Base-by-base conservation (phyloP, 345 rosid species). In the Hibiscus trionum region DNA sequence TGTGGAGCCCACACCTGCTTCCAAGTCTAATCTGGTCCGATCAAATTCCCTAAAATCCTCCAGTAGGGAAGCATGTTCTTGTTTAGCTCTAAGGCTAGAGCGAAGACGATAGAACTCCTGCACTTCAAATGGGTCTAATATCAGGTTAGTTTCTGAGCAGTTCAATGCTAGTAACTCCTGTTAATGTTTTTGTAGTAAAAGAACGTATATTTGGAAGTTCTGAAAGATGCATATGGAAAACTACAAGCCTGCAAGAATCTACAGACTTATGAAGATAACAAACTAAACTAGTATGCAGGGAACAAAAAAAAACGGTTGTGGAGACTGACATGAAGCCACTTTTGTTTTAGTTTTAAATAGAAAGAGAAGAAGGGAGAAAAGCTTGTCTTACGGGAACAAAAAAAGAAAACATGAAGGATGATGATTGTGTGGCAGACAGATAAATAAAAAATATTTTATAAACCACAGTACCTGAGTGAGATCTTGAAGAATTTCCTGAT, bases 41-140 rank as follows among this genome's bases (percentile, higher is more conserved):
- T 95, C 99, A 77, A 90, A 95, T 84, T 92, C 98, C 80, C 94
- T 89, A 77, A 90, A 90, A 78, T 95, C 99, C 58, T 95, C 97
- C 71, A 95, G 93, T 52, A 92, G 89, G 62, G 94, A 89, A 84
- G 96, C 98, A 79, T 92, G 97, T 74, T 95, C 98, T 80, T 89
- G 87, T 82, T 92, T 95, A 55, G 94, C 91, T 84, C 84, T 92
- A 61, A 92, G 96, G 84, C 89, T 87, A 55, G 97, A 92, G 47
- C 90, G 88, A 58, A 90, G 96, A 78, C 97, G 92, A 75, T 87
- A 85, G 82, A 92, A 95, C 80, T 95, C 99, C 99, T 95, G 94
- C 96, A 90, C 77, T 84, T 83, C 46, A 77, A 55, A 74, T 69
- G 77, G 69, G 66, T n/a, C 61, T 35, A 75, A 73, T 61, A 75